These are phyloP conservation scores for Claviceps purpurea DNA, from an alignment of 2,329 filamentous ascomycete species.

Conservation along the genomic window DNA sequence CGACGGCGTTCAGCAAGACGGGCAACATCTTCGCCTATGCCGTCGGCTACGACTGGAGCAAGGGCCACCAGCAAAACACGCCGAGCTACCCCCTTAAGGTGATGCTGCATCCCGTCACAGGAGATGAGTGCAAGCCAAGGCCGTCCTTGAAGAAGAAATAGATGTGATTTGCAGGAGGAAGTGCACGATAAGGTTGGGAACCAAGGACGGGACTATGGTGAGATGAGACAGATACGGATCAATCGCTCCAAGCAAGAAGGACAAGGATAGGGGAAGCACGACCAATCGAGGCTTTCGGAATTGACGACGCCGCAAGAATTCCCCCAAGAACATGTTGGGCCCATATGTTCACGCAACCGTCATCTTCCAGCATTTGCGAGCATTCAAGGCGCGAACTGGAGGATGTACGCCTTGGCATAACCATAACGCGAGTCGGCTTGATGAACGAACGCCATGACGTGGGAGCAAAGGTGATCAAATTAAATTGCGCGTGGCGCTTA, in stretches of 20 bases:
- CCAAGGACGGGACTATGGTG: not conserved
- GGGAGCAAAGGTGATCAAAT: too few species aligned
- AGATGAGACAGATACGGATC: too few species aligned
- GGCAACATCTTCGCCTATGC: slow-evolving; percentile 81
- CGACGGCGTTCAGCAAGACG: slow-evolving; percentile 80
- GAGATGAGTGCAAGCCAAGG: slow-evolving; percentile 49
- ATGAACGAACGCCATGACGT: too few species aligned
- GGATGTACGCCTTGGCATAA: too few species aligned
- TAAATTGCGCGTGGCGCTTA: too few species aligned
- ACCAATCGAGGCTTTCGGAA: not conserved
- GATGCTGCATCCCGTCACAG: slow-evolving; percentile 64
- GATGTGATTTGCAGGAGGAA: slow-evolving; percentile 3
- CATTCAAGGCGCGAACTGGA: too few species aligned
- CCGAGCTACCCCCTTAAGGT: slow-evolving; percentile 64
- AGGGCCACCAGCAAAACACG: slow-evolving; percentile 80
- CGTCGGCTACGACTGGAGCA: slow-evolving; percentile 95
- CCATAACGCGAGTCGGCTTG: too few species aligned
- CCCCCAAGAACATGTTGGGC: too few species aligned
- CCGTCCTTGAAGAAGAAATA: slow-evolving; percentile 47
- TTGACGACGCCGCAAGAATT: not conserved
- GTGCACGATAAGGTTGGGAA: not conserved
- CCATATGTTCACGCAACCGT: too few species aligned
- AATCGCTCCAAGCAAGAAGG: not conserved
- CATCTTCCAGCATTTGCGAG: too few species aligned
- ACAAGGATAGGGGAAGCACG: too few species aligned